A percentile compares a stretch with the other conserved stretches of the same genome.
These are phyloP conservation scores for Phytophthora ramorum DNA, from an alignment of 352 stramenopile species.

Conservation along the genomic window DNA sequence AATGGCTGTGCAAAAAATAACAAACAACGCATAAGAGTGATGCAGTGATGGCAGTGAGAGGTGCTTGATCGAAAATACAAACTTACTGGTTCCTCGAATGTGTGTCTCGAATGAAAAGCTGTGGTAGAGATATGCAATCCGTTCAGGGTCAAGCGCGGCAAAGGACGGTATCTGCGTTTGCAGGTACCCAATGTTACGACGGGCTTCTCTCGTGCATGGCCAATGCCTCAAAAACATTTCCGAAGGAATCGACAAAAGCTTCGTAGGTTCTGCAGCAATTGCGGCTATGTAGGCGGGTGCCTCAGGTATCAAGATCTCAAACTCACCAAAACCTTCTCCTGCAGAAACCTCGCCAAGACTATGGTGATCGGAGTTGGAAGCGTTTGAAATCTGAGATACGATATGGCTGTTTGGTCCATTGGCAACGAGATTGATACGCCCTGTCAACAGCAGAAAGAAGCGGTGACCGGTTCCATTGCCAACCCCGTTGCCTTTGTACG, in stretches of 20 bases:
- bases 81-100: slow-evolving; percentile 53
- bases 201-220: slow-evolving; percentile 40
- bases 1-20: slow-evolving; percentile 36
- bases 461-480: slow-evolving; percentile 23
- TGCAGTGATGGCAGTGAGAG: neutral
- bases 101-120: slow-evolving; percentile 54
- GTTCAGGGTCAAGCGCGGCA: slow-evolving; percentile 54
- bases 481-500: slow-evolving; percentile 48
- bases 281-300: slow-evolving; percentile 43
- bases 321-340: slow-evolving; percentile 67
- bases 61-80: neutral
- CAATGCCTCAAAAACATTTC: slow-evolving; percentile 57
- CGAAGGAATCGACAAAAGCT: slow-evolving; percentile 60
- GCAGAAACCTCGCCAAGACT: slow-evolving; percentile 48
- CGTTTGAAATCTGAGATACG: slow-evolving; percentile 3
- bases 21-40: neutral
- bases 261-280: slow-evolving; percentile 54
- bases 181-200: slow-evolving; percentile 58
- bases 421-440: slow-evolving; percentile 49
- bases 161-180: slow-evolving; percentile 51
- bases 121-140: slow-evolving; percentile 65
- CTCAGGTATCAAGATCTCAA: slow-evolving; percentile 62
- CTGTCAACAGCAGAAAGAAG: slow-evolving; percentile 63
- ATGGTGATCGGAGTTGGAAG: slow-evolving; percentile 5
- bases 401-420: slow-evolving; percentile 34